Evolutionary conservation across 2,329 filamentous ascomycete species (phyloP), one percentile per base, ranked within the genome.

Genomic region (Colletotrichum cuscutae): DNA sequence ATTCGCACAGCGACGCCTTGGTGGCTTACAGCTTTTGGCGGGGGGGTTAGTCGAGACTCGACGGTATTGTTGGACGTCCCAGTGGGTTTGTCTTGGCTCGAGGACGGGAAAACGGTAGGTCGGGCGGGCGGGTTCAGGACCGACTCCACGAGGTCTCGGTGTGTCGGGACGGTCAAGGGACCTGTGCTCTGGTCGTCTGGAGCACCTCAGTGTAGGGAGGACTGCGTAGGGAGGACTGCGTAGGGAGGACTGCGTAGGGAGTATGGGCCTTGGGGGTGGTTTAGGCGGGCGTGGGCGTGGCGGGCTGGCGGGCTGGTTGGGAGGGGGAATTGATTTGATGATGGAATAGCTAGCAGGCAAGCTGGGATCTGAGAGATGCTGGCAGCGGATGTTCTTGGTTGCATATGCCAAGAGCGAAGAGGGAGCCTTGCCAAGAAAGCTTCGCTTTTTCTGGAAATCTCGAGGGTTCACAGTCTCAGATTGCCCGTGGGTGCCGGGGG

Each of bases 371-470:
- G 71, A 67, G 66, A 71, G 71, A 74, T 73, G 71, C 73, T 75
- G 71, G 73, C 69, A 68, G 65, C 65, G 65, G 61, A 67, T 64
- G 37, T 71, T 71, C 74, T 73, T 73, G 70, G 73, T 71, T 76
- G 74, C 74, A 76, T 75, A 74, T 76, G 74, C 74, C 74, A 76
- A 76, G 74, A 74, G 61, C 60, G 61, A 75, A 65, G 70, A 74
- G 74, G 65, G 67, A 74, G 71, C 67, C 74, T 71, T 74, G 74
- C 74, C 74, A 76, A 76, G 74, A 75, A 75, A 75, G 73, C 73
- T 75, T 76, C 73, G 73, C 71, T 68, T 67, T 75, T 75, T 71
- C 71, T 73, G 68, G 68, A 73, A 70, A 73, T 71, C 61, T 71
- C 57, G 71, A 73, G 71, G 71, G 61, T 67, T 72, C 71, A 71